Evolutionary conservation across 1,284 basidiomycete genomes (phyloP).

Genomic region (Caloboletus firmus): DNA sequence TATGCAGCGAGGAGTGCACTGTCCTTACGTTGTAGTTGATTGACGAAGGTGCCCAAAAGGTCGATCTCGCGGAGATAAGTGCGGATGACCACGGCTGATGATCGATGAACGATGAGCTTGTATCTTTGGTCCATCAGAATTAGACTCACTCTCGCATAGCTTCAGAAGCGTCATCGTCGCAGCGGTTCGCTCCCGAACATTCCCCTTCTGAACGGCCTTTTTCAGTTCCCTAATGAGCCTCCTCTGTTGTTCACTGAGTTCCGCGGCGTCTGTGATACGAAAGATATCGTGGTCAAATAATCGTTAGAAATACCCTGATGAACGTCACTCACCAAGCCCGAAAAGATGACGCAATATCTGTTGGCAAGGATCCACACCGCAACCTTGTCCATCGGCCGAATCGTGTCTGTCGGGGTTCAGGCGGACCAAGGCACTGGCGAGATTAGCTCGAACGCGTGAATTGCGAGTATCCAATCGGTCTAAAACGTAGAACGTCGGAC

Average conservation of each 20-base stretch:
- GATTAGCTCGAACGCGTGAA: conserved; percentile 14
- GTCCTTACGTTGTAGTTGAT: conserved; percentile 10
- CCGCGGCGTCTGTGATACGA: conserved; percentile 5
- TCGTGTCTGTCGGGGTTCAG: neutral
- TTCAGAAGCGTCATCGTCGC: conserved; percentile 24
- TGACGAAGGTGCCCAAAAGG: conserved; percentile 6
- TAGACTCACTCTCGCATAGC: conserved; percentile 13
- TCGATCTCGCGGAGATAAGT: neutral
- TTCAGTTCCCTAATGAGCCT: conserved; percentile 15
- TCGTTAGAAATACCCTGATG: neutral
- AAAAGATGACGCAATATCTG: conserved; percentile 16
- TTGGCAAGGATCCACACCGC: neutral
- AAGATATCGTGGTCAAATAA: neutral
- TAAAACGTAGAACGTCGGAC: neutral
- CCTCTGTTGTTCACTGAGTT: neutral
- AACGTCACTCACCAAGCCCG: conserved; percentile 17
- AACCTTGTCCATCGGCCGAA: neutral
- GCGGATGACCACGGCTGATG: conserved; percentile 11
- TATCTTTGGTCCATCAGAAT: neutral
- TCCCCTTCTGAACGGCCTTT: neutral
- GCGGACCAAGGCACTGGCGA: conserved; percentile 14
- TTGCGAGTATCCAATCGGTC: conserved; percentile 7
- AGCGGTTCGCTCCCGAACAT: conserved; percentile 16
- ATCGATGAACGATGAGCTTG: conserved; percentile 1
- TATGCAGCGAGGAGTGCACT: conserved; percentile 17